phyloP scores from a whole-genome alignment of 23 red algal genomes.

The Gracilariopsis chorda region DNA sequence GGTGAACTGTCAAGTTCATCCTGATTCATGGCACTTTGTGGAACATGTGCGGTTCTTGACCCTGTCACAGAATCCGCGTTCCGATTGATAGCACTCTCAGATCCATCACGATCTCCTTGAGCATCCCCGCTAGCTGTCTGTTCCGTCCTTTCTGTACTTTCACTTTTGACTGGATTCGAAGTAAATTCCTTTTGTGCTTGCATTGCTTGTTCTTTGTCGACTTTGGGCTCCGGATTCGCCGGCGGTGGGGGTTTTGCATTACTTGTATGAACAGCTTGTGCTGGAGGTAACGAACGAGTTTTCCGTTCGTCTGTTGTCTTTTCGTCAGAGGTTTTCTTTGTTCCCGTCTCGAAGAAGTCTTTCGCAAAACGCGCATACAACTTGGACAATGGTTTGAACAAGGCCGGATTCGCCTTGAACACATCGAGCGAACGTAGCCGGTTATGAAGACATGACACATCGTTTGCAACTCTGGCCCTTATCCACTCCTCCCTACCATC shows the following conservation, averaged over 20 bases:
- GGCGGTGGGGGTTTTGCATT: neutral
- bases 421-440: slow-evolving; percentile 19
- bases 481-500: slow-evolving; percentile 67
- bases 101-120: neutral
- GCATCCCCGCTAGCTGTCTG: neutral
- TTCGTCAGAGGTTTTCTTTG: neutral
- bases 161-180: neutral
- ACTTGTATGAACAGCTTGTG: neutral
- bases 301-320: slow-evolving; percentile 2
- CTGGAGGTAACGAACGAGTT: neutral
- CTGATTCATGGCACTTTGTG: no score
- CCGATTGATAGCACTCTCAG: no score
- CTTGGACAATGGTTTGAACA: slow-evolving; percentile 22
- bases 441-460: slow-evolving; percentile 56
- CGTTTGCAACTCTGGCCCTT: slow-evolving; percentile 47
- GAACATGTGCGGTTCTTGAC: no score
- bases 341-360: slow-evolving; percentile 7
- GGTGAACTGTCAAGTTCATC: no score
- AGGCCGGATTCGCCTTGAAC: slow-evolving; percentile 14
- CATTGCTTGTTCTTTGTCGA: neutral
- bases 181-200: neutral
- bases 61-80: no score
- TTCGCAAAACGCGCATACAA: slow-evolving; percentile 50
- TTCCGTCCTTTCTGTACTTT: neutral
- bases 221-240: neutral